Conservation (phyloP, 2,329 filamentous ascomycete species). For the Gaeumannomyces tritici region DNA sequence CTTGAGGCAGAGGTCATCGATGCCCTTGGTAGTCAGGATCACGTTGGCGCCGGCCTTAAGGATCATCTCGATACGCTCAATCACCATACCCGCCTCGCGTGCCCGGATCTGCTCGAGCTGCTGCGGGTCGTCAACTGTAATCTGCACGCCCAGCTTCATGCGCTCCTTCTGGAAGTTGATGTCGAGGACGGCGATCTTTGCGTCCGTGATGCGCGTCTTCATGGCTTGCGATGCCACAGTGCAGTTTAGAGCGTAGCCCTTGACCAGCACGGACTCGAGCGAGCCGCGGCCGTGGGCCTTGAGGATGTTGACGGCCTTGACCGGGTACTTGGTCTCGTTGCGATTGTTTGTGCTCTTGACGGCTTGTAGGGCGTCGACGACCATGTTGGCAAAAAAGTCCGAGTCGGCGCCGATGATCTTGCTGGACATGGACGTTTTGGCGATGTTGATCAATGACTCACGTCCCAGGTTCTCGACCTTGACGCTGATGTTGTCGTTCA, state of each 20-base stretch:
- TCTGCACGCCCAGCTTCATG: slow-evolving; percentile 98
- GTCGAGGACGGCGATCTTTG: slow-evolving; percentile 93
- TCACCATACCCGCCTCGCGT: slow-evolving; percentile 83
- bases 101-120: slow-evolving; percentile 96
- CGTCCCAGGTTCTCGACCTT: slow-evolving; percentile 88
- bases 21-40: slow-evolving; percentile 93
- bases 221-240: slow-evolving; percentile 97
- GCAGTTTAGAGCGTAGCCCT: slow-evolving; percentile 97
- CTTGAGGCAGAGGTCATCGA: slow-evolving; percentile 93
- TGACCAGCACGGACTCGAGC: slow-evolving; percentile 80
- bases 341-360: slow-evolving; percentile 90
- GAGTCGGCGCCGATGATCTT: slow-evolving; percentile 96
- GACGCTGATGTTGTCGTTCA: slow-evolving; percentile 95
- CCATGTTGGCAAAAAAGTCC: slow-evolving; percentile 96
- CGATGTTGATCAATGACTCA: slow-evolving; percentile 87
- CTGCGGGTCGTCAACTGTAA: slow-evolving; percentile 93
- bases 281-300: slow-evolving; percentile 96
- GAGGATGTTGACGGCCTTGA: slow-evolving; percentile 97
- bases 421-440: slow-evolving; percentile 98
- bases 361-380: slow-evolving; percentile 89
- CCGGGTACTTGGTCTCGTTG: slow-evolving; percentile 89
- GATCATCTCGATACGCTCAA: slow-evolving; percentile 94
- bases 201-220: slow-evolving; percentile 83
- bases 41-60: slow-evolving; percentile 96
- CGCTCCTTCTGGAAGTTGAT: slow-evolving; percentile 99